These are phyloP conservation scores for Mycena venus DNA, from an alignment of 768 basidiomycete genomes.

Conservation along the genomic window DNA sequence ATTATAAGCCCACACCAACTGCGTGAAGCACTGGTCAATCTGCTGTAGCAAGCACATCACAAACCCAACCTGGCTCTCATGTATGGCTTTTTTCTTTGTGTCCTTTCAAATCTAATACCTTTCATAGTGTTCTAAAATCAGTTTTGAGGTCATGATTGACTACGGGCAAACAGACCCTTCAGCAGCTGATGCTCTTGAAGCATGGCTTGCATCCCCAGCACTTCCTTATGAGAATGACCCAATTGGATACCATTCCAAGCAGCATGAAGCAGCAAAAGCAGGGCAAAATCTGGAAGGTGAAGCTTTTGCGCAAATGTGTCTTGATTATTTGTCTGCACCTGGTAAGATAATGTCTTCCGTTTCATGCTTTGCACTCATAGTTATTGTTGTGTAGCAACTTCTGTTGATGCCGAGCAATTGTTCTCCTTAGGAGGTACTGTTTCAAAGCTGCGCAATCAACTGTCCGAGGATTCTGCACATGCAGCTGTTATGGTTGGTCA, in stretches of 20 bases:
- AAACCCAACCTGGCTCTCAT: conserved; percentile 18
- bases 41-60: conserved; percentile 4
- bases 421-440: too few relatives aligned
- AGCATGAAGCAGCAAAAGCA: not conserved
- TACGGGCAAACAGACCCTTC: not conserved
- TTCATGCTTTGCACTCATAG: not conserved
- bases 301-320: not conserved
- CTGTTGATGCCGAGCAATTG: not conserved
- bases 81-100: conserved; percentile 15
- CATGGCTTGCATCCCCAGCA: not conserved
- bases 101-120: conserved; percentile 10
- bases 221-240: not conserved
- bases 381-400: not conserved
- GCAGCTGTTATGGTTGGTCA: not conserved
- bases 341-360: not conserved
- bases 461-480: too few relatives aligned
- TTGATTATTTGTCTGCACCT: not conserved
- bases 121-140: not conserved
- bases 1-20: conserved; percentile 1
- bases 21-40: not conserved
- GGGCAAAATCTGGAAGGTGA: too few relatives aligned
- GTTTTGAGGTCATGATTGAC: not conserved
- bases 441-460: too few relatives aligned
- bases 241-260: not conserved
- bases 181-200: not conserved